These are phyloP conservation scores for Trypanosoma boissoni DNA, from an alignment of 208 protist species.

Conservation along the genomic window DNA sequence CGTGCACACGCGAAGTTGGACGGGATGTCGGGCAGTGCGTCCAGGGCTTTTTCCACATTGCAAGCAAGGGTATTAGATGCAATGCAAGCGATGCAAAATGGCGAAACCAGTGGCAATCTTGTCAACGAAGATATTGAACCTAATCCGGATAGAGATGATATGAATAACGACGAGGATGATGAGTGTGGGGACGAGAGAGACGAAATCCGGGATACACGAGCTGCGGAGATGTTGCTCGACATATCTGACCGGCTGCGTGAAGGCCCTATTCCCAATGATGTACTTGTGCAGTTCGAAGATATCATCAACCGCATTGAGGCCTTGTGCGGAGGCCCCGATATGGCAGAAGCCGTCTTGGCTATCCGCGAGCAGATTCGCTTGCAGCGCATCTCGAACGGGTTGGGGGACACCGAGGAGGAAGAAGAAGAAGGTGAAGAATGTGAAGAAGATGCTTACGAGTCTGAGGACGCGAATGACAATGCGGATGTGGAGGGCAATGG, in stretches of 20 bases:
- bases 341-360: slow-evolving; percentile 35
- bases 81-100: slow-evolving; percentile 15
- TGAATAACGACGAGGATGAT: slow-evolving; percentile 3
- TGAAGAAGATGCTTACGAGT: slow-evolving; percentile 5
- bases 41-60: slow-evolving; percentile 40
- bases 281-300: slow-evolving; percentile 40
- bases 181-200: background rate
- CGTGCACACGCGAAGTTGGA: slow-evolving; percentile 23
- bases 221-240: slow-evolving; percentile 37
- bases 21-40: slow-evolving; percentile 30
- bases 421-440: slow-evolving; percentile 28
- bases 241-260: slow-evolving; percentile 59
- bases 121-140: background rate
- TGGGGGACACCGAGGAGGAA: slow-evolving; percentile 12
- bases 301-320: slow-evolving; percentile 27
- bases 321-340: slow-evolving; percentile 8
- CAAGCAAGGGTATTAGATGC: slow-evolving; percentile 40
- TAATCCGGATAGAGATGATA: slow-evolving; percentile 17
- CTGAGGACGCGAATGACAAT: background rate
- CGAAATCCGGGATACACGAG: slow-evolving; percentile 12
- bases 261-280: slow-evolving; percentile 31
- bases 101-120: slow-evolving; percentile 5
- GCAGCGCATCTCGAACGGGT: slow-evolving; percentile 27
- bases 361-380: slow-evolving; percentile 56
- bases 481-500: background rate